Base-by-base conservation (phyloP, 768 basidiomycete genomes). In the Grammothele lineata region DNA sequence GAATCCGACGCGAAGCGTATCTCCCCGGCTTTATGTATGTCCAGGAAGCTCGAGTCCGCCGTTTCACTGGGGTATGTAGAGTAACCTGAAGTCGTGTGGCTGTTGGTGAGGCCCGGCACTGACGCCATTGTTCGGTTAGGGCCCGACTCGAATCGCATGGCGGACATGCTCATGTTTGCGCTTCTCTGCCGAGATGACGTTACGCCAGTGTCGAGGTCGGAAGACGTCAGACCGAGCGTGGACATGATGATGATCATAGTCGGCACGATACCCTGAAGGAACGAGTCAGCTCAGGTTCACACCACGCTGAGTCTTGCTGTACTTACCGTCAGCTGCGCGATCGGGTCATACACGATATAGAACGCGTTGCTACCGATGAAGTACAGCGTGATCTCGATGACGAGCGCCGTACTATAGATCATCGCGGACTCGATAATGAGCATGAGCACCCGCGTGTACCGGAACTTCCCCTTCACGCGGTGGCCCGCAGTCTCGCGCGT, bases 291-390 rank as follows among this genome's bases (percentile, higher is more conserved):
- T 5, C 30, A 32, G 30, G 5, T 21, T 39, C 22, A 23, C 8
- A n/a, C 14, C 8, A 24, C 9, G 4, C 7, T 32, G 15, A 8
- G 15, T 15, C 30, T 15, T 32, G 15, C 15, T 11, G 19, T 7
- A 42, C 40, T 7, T 18, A 42, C 63, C 17, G 63, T 65, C 12
- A 65, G 59, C 54, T 68, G 66, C 17, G 63, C 65, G 51, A 66
- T 64, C 8, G 66, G 62, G 48, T 69, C 68, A 36, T 66, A 66
- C 17, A 69, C 55, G 40, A 68, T 68, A 55, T 68, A 68, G 54
- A 69, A 64, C 9, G 63, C 62, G 43, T 67, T 67, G 15, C 55
- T 59, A 19, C 56, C 54, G 21, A 64, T 36, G 57, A 65, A 64
- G 52, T 68, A 69, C 27, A 67, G 62, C 9, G 62, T 62, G 36